phyloP scores from a whole-genome alignment of 805 yeast species.

The Wickerhamiella bombiphila region DNA sequence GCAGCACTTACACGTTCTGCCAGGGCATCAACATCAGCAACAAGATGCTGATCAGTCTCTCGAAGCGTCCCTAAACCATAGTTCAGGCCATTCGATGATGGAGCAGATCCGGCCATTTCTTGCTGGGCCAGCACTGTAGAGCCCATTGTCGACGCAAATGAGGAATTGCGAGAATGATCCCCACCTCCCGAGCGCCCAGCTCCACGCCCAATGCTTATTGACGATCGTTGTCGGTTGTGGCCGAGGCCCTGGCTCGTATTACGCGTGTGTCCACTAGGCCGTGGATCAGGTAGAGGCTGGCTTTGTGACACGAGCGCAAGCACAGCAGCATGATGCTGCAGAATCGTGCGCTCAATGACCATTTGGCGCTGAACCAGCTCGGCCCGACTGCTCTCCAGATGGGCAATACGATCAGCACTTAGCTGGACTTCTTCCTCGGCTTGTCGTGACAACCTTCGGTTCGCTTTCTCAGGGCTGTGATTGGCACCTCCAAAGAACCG shows the following conservation, averaged over 20 bases:
- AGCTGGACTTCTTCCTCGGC: slow-evolving; percentile 18
- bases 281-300: slow-evolving; percentile 7
- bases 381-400: slow-evolving; percentile 7
- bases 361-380: slow-evolving; percentile 8
- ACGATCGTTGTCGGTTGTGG: not conserved
- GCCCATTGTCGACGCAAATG: not conserved
- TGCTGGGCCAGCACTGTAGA: not conserved
- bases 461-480: slow-evolving; percentile 3
- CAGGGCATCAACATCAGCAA: slow-evolving; percentile 10
- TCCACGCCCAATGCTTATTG: not conserved
- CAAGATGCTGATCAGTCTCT: not conserved
- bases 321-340: slow-evolving; percentile 18
- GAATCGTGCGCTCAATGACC: slow-evolving; percentile 10
- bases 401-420: slow-evolving; percentile 10
- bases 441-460: slow-evolving; percentile 15
- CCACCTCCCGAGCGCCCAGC: not conserved
- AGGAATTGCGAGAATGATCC: not conserved
- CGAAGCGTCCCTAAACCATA: too few relatives aligned
- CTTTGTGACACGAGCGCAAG: slow-evolving; percentile 12
- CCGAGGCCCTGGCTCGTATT: not conserved
- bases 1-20: slow-evolving; percentile 7
- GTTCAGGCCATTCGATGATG: not conserved
- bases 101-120: not conserved
- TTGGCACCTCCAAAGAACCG: not conserved
- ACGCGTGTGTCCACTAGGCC: not conserved